Base-by-base conservation (phyloP, 2,329 filamentous ascomycete genomes). In the Cyclaneusma minus region DNA sequence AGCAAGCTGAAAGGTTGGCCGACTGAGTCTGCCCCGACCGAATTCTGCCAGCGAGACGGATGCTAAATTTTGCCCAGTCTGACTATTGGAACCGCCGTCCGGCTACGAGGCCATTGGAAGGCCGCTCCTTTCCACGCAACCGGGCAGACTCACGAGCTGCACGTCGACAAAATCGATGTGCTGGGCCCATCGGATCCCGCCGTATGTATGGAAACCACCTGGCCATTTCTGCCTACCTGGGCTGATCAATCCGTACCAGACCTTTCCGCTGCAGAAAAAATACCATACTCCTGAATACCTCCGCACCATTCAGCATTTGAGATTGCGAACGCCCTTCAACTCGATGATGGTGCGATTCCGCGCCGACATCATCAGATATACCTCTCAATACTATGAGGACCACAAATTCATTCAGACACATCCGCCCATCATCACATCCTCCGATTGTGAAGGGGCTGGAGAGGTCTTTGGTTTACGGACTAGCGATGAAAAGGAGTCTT, bases 371-470 rank as follows among this genome's bases (percentile, higher is more conserved):
- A 77, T 84, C 35, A 68, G 73, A 25, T 64, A 73, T 24, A 50
- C 92, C 22, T 80, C 71, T 28, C 65, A 64, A 24, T 87, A 84
- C 52, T 94, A 95, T 52, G 63, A 66, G 24, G 54, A 59, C 14
- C 64, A 70, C 32, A 62, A 70, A 29, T 87, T 81, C 42, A 64
- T 81, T 31, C 79, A 95, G 52, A 82, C 81, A 6, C 87, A 95
- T 40, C 82, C 89, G 4, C 89, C 89, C 4, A 74, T 95, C 42
- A 81, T 98, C 43, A 95, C 89, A 2, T 94, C 87, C 1, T 93
- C 87, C 0, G 89, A 98, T 44, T 98, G 89, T 44, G 89, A 98
- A 56, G 89, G 89, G 4, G 89, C 85, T 2, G 89, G 89, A 1
- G 85, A 95, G 48, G 87, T 91, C 11, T 98, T 98, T 44, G 70